Evolutionary conservation across 2,329 filamentous ascomycete species (phyloP), one percentile per base, ranked within the genome.

Genomic region (Fonsecaea monophora): DNA sequence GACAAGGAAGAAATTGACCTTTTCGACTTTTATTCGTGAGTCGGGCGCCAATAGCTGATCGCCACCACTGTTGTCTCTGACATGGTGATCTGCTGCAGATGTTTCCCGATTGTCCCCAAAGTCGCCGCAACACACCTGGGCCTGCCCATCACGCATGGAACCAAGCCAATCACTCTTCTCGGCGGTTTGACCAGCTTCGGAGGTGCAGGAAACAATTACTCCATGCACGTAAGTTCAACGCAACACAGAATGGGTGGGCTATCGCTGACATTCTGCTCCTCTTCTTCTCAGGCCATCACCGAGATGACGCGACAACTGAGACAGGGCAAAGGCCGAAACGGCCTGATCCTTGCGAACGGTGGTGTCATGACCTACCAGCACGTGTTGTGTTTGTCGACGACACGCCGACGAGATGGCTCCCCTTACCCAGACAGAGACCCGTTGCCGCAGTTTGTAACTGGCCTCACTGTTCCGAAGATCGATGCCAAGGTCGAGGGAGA

Each of bases 121-220:
- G 77, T 90, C 0, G 89, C 88, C 1, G 86, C 84, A 34, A 75
- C 84, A 2, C 86, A 90, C 74, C 81, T 91, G 0, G 82, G 82
- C 0, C 73, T 90, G 1, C 79, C 84, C 0, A 78, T 85, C 0
- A 75, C 75, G 0, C 75, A 80, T 1, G 73, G 80, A 1, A 35
- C 76, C 1, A 88, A 86, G 68, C 82, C 85, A 0, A 81, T 90
- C 21, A 89, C 87, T 0, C 75, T 90, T 0, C 79, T 91, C 0
- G 89, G 89, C 0, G 89, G 89, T 0, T 73, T 91, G 61, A 90
- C 89, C 4, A 89, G 85, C 0, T 91, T 91, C 66, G 89, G 89
- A 0, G 89, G 89, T 0, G 89, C 89, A 5, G 89, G 89, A 0
- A 91, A 91, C 69, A 90, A 90, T 62, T 91, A 91, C 67, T 89